phyloP scores from a whole-genome alignment of 129 eudicot genomes.

The Centaurea solstitialis region DNA sequence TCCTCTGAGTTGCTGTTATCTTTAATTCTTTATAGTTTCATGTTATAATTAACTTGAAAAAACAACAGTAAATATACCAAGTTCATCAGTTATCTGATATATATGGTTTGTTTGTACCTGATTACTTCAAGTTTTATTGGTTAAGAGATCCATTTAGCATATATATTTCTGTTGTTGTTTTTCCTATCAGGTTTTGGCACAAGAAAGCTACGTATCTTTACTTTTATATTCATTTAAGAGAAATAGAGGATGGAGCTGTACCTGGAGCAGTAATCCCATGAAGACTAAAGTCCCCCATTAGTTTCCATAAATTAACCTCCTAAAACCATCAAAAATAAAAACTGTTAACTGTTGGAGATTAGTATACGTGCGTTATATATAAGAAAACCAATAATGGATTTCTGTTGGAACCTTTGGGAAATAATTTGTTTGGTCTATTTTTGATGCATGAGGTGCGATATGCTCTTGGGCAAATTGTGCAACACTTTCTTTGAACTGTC shows the following conservation, averaged over 20 bases:
- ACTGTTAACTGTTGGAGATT: constrained; percentile 14
- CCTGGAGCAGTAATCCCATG: constrained; percentile 98
- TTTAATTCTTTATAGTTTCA: not conserved
- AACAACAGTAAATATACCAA: not conserved
- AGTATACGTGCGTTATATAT: not conserved
- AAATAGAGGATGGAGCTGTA: constrained; percentile 20
- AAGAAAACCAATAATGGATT: not conserved
- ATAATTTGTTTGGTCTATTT: constrained; percentile 67
- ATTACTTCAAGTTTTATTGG: not conserved
- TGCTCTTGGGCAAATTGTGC: constrained; percentile 93
- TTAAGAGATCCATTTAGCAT: not conserved
- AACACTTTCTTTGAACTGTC: constrained; percentile 92
- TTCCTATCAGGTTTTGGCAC: not conserved
- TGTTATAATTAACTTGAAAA: not conserved
- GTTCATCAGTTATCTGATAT: too few relatives aligned
- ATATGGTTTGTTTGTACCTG: too few relatives aligned
- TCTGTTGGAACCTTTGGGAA: constrained; percentile 67
- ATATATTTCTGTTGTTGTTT: not conserved
- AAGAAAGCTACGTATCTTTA: not conserved
- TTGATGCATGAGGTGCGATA: constrained; percentile 84
- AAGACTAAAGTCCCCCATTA: constrained; percentile 95
- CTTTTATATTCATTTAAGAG: not conserved
- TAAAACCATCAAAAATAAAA: constrained; percentile 28
- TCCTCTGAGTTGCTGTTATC: not conserved
- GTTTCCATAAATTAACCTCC: constrained; percentile 93